Conservation (phyloP, 495 filamentous ascomycete species). For the Durotheca rogersii region DNA sequence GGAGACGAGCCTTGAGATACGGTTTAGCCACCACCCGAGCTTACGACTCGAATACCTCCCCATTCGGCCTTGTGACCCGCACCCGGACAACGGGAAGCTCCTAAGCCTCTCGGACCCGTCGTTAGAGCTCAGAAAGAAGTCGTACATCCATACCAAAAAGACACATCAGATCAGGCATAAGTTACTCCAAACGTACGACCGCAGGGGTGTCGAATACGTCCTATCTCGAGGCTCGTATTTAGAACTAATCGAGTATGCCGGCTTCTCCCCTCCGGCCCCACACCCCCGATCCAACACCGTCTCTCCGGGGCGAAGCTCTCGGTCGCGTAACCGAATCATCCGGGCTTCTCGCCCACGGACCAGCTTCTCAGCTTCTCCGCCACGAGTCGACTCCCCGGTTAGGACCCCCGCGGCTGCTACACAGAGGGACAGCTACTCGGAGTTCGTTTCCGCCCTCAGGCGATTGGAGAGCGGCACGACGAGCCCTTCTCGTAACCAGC, state of each 20-base stretch:
- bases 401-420: too few species aligned
- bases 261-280: conserved; percentile 15
- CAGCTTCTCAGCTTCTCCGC: too few species aligned
- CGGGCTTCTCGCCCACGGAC: too few species aligned
- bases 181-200: conserved; percentile 15
- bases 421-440: too few species aligned
- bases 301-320: neutral
- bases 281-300: conserved; percentile 14
- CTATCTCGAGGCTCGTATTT: conserved; percentile 24
- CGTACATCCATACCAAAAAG: conserved; percentile 25
- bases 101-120: conserved; percentile 21
- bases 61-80: conserved; percentile 26
- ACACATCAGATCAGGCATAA: conserved; percentile 6
- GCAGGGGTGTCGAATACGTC: conserved; percentile 13
- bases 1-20: conserved; percentile 23
- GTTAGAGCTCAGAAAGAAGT: conserved; percentile 24
- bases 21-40: conserved; percentile 6
- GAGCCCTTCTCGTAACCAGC: conserved; percentile 2
- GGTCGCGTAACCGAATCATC: too few species aligned
- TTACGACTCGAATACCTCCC: conserved; percentile 30
- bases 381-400: too few species aligned
- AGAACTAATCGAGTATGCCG: conserved; percentile 19
- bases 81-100: conserved; percentile 36
- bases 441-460: conserved; percentile 3
- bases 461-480: conserved; percentile 7